These are phyloP conservation scores for Penicillium vulpinum DNA, from an alignment of 2,329 filamentous ascomycete genomes.

Conservation along the genomic window DNA sequence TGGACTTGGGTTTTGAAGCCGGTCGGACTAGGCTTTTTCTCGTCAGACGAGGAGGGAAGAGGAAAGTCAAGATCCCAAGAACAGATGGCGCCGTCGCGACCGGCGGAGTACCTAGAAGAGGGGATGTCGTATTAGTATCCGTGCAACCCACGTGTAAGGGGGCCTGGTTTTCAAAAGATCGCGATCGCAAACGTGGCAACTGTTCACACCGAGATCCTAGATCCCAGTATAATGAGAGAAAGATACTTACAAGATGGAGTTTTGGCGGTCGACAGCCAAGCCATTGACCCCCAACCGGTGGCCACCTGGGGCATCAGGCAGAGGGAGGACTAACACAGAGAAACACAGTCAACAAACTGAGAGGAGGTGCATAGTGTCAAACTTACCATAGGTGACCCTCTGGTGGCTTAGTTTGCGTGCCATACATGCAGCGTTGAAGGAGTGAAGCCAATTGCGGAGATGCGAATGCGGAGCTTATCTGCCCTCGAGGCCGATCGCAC, in stretches of 20 bases:
- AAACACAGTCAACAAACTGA: slow-evolving; percentile 9
- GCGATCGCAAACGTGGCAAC: neutral
- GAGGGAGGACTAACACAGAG: slow-evolving; percentile 61
- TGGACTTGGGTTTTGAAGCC: slow-evolving; percentile 65
- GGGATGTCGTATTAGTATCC: slow-evolving; percentile 22
- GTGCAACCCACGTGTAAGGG: slow-evolving; percentile 13
- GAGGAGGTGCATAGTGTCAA: neutral
- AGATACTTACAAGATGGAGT: slow-evolving; percentile 75
- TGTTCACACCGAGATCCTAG: neutral
- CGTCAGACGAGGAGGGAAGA: slow-evolving; percentile 32
- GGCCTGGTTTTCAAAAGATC: neutral
- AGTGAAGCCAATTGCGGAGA: slow-evolving; percentile 29
- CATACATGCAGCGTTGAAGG: slow-evolving; percentile 48
- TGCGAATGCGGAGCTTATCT: slow-evolving; percentile 33
- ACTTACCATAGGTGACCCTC: slow-evolving; percentile 68
- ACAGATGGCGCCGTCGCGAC: slow-evolving; percentile 92
- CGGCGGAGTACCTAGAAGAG: slow-evolving; percentile 78
- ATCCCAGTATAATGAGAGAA: neutral
- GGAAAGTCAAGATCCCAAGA: slow-evolving; percentile 74
- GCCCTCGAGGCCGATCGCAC: slow-evolving; percentile 28
- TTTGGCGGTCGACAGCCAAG: slow-evolving; percentile 78
- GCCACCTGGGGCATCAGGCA: slow-evolving; percentile 73
- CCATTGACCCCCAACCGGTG: slow-evolving; percentile 95
- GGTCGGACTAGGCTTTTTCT: slow-evolving; percentile 43
- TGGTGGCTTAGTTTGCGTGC: slow-evolving; percentile 66